phyloP scores from a whole-genome alignment of 495 filamentous ascomycete genomes.

The Neurospora tetraspora region DNA sequence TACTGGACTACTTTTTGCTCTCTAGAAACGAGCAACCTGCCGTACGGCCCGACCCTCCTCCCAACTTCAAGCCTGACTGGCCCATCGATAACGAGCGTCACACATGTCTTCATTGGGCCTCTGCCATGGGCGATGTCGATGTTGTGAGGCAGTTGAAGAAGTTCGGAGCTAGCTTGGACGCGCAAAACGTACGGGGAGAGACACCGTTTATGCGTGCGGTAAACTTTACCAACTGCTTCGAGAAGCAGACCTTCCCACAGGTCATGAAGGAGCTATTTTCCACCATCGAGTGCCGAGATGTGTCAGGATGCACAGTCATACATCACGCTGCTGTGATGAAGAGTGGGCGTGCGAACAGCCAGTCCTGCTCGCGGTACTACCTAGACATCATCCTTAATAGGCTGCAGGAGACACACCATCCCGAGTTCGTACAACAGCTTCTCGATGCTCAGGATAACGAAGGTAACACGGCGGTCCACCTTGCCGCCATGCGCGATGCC shows the following conservation, averaged over 20 bases:
- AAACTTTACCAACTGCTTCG: constrained; percentile 90
- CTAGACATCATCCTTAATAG: constrained; percentile 83
- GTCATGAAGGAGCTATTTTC: constrained; percentile 70
- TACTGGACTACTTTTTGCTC: constrained; percentile 91
- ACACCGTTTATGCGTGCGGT: constrained; percentile 93
- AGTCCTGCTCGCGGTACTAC: constrained; percentile 81
- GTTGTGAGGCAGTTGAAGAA: constrained; percentile 76
- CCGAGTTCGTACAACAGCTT: constrained; percentile 56
- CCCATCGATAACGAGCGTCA: constrained; percentile 82
- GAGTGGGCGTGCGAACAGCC: constrained; percentile 58
- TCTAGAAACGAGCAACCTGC: constrained; percentile 58
- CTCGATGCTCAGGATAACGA: constrained; percentile 68
- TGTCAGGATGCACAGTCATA: constrained; percentile 72
- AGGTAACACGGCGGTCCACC: constrained; percentile 81
- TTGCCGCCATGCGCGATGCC: constrained; percentile 71
- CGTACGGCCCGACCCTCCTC: constrained; percentile 65
- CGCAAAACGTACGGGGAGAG: constrained; percentile 69
- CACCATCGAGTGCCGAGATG: constrained; percentile 66
- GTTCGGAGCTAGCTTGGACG: constrained; percentile 58
- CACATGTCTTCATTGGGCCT: constrained; percentile 90
- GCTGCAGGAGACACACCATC: constrained; percentile 55
- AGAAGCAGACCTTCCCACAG: constrained; percentile 72
- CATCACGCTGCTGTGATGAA: constrained; percentile 88
- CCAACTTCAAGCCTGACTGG: constrained; percentile 76
- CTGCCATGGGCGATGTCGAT: constrained; percentile 93